Evolutionary conservation across 768 basidiomycete genomes (phyloP).

Genomic region (Mycena albidolilacea): DNA sequence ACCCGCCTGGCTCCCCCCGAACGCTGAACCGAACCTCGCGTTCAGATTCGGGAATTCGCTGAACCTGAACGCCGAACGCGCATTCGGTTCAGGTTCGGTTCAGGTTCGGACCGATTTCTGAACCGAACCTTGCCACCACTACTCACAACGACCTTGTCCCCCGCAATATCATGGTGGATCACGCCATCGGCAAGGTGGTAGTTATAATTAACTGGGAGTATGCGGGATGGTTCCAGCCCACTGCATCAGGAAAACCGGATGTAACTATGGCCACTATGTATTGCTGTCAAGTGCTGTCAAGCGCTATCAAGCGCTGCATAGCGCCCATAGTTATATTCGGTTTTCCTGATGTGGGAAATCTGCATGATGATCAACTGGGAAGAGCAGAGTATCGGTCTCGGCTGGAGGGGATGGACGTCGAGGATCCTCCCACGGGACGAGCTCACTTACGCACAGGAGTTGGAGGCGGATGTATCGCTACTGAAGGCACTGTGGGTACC

Average conservation of each 20-base stretch:
- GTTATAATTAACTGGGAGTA: background rate
- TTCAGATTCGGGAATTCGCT: no score
- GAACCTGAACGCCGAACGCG: no score
- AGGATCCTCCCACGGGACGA: background rate
- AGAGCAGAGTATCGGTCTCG: background rate
- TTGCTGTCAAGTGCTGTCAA: no score
- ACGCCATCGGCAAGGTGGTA: background rate
- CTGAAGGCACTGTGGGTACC: background rate
- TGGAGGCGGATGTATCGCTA: background rate
- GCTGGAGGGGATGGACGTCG: background rate
- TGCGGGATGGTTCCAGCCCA: background rate
- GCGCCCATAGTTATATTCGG: no score
- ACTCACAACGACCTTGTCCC: background rate
- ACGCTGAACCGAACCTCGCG: no score
- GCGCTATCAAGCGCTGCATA: no score
- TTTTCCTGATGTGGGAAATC: background rate
- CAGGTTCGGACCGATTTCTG: no score
- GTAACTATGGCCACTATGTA: no score
- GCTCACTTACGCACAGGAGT: background rate
- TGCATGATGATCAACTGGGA: slow-evolving; percentile 1
- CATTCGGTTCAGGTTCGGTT: no score
- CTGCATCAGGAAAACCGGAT: background rate
- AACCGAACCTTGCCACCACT: no score
- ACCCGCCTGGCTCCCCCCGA: no score
- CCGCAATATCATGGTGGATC: slow-evolving; percentile 1